Conservation (phyloP, 441 rosid species). For the Populus hybrid region DNA sequence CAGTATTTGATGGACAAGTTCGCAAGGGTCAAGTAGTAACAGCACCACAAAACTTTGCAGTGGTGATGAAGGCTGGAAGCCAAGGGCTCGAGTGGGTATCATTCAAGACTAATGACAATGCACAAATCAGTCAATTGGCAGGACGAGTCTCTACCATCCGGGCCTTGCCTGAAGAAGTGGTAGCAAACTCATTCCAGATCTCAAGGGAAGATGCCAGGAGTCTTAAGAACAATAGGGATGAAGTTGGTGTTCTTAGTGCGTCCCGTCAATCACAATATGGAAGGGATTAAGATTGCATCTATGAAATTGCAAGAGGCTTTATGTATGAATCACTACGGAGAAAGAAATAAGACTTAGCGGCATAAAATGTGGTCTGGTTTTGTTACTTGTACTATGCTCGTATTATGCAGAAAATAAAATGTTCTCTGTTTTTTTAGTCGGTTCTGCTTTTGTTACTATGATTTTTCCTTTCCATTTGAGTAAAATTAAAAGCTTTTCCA, state of each 20-base stretch:
- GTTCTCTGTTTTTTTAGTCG: too few species aligned
- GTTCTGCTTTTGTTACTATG: too few species aligned
- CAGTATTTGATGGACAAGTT: slow-evolving; percentile 50
- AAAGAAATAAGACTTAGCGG: too few species aligned
- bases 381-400: too few species aligned
- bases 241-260: slow-evolving; percentile 38
- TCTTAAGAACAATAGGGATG: slow-evolving; percentile 42
- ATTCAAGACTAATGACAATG: slow-evolving; percentile 44
- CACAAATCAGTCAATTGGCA: slow-evolving; percentile 37
- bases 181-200: slow-evolving; percentile 43
- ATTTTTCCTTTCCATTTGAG: too few species aligned
- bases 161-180: slow-evolving; percentile 50
- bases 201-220: slow-evolving; percentile 53
- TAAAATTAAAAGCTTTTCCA: too few species aligned
- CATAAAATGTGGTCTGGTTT: too few species aligned
- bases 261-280: background rate
- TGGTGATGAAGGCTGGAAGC: slow-evolving; percentile 42
- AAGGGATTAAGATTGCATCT: background rate
- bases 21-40: slow-evolving; percentile 45
- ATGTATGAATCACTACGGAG: background rate
- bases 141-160: slow-evolving; percentile 48
- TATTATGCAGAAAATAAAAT: too few species aligned
- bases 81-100: slow-evolving; percentile 24
- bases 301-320: background rate
- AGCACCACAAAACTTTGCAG: slow-evolving; percentile 56